Evolutionary conservation across 2,329 filamentous ascomycete species (phyloP).

Genomic region (Seiridium unicorne): DNA sequence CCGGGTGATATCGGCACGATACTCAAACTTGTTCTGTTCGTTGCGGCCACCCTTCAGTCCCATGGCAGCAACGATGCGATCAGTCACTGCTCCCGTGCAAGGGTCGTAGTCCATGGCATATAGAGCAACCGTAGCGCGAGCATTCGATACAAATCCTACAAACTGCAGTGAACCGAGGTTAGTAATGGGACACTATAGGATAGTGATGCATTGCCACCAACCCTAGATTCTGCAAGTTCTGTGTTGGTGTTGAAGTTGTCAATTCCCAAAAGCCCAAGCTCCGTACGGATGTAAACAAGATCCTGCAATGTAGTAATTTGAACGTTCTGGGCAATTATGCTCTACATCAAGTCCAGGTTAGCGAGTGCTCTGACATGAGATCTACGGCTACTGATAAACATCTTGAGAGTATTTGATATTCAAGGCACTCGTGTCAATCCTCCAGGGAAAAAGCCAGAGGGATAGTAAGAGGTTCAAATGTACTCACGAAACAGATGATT

Average conservation of each 20-base stretch:
- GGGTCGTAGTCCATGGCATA: constrained; percentile 35
- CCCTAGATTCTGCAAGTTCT: constrained; percentile 33
- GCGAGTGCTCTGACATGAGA: no score
- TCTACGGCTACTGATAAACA: no score
- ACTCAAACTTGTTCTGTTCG: constrained; percentile 35
- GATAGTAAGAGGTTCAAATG: no score
- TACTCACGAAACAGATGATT: constrained; percentile 25
- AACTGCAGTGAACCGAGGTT: constrained; percentile 17
- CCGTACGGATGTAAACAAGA: constrained; percentile 33
- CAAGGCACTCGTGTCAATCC: no score
- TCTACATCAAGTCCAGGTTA: constrained; percentile 6
- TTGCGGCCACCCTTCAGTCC: constrained; percentile 28
- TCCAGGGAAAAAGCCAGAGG: no score
- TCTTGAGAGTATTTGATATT: no score
- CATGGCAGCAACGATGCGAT: constrained; percentile 31
- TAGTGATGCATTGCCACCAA: constrained; percentile 14
- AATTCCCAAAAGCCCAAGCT: constrained; percentile 32
- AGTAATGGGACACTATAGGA: neutral
- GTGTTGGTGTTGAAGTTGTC: constrained; percentile 31
- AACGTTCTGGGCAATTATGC: constrained; percentile 33
- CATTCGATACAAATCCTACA: constrained; percentile 32
- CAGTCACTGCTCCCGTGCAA: constrained; percentile 31
- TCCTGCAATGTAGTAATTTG: constrained; percentile 31
- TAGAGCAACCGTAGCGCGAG: constrained; percentile 27
- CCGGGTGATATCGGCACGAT: constrained; percentile 29